A percentile compares a stretch with the other conserved stretches of the same genome.
Conservation (phyloP, 306 rosid species). For the Quercus variabilis region DNA sequence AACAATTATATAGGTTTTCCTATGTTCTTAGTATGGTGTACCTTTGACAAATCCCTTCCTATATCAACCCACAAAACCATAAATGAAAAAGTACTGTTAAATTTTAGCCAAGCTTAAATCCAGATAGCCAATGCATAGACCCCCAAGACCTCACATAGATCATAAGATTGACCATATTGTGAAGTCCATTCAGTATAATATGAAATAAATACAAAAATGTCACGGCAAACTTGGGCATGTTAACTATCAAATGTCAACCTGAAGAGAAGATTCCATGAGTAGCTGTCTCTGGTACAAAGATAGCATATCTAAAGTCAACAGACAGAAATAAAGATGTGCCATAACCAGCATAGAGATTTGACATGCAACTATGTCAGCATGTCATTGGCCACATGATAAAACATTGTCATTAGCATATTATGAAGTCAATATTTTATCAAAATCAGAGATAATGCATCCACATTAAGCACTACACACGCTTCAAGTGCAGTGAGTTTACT, state of each 20-base stretch:
- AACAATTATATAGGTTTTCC: too few relatives aligned
- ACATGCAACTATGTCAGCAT: neutral
- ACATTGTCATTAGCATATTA: neutral
- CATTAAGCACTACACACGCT: neutral
- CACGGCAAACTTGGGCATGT: too few relatives aligned
- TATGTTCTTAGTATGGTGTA: too few relatives aligned
- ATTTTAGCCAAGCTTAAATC: neutral
- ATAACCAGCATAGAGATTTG: neutral
- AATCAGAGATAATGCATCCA: neutral
- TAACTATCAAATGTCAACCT: neutral
- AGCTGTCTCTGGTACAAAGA: too few relatives aligned
- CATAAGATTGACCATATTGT: neutral
- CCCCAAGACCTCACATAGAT: neutral
- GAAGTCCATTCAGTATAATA: neutral
- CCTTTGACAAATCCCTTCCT: too few relatives aligned
- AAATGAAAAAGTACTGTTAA: too few relatives aligned
- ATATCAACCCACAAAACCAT: too few relatives aligned
- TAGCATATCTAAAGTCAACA: too few relatives aligned
- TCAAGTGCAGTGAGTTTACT: too few relatives aligned
- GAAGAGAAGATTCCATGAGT: too few relatives aligned
- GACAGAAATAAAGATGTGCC: too few relatives aligned
- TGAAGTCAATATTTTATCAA: neutral
- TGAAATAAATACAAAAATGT: neutral
- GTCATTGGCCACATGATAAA: neutral
- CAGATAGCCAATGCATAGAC: neutral